A percentile compares a stretch with the other conserved stretches of the same genome.
Conservation (phyloP, 768 basidiomycete genomes). For the Candolleomyces aberdarensis region DNA sequence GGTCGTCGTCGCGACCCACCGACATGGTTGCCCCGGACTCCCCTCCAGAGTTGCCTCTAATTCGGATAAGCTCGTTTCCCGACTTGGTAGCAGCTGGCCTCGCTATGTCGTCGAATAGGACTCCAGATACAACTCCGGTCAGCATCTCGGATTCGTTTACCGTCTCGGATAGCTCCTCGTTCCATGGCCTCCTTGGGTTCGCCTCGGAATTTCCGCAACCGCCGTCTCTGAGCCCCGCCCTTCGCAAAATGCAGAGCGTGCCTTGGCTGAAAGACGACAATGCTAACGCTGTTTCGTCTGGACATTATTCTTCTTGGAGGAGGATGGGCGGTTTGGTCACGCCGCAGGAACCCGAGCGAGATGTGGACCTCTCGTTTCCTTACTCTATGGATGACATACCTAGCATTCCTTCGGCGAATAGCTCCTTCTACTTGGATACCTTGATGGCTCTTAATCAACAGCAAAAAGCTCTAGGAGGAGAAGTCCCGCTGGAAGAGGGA, state of each 20-base stretch:
- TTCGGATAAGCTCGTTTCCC: neutral
- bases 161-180: slow-evolving; percentile 34
- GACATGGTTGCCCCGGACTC: neutral
- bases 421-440: neutral
- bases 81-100: neutral
- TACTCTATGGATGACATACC: neutral
- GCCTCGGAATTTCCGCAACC: slow-evolving; percentile 40
- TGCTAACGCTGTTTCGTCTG: slow-evolving; percentile 13
- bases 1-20: neutral
- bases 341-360: neutral
- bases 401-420: too few relatives aligned
- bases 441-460: neutral
- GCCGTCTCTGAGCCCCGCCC: slow-evolving; percentile 37
- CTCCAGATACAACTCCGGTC: slow-evolving; percentile 23
- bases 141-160: slow-evolving; percentile 26
- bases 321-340: neutral
- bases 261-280: slow-evolving; percentile 36
- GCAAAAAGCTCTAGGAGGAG: neutral
- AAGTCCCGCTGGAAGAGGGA: neutral
- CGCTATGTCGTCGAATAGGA: neutral
- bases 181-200: slow-evolving; percentile 25
- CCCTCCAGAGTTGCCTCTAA: neutral
- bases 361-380: neutral
- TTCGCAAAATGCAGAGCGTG: slow-evolving; percentile 43
- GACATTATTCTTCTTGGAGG: slow-evolving; percentile 15